A percentile compares a stretch with the other conserved stretches of the same genome.
Evolutionary conservation across 495 filamentous ascomycete genomes (phyloP).

Genomic region (Podospora pseudocomata): DNA sequence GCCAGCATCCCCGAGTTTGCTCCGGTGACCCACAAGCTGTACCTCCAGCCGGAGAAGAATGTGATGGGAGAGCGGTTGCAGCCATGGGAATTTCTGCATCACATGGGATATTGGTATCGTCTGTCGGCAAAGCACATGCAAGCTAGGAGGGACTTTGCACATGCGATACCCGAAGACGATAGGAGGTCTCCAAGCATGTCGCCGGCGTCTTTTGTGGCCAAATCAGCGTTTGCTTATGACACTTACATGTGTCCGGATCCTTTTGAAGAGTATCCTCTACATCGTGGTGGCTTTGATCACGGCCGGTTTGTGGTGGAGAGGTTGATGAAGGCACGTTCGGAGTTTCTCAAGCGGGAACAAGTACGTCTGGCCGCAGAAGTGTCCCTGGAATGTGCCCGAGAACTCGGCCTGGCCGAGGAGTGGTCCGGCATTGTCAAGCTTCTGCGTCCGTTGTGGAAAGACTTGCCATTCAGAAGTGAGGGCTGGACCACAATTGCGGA

Average conservation of each 20-base stretch:
- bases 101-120: constrained; percentile 83
- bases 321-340: constrained; percentile 56
- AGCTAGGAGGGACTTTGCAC: constrained; percentile 56
- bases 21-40: constrained; percentile 41
- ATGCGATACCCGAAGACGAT: constrained; percentile 71
- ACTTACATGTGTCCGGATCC: constrained; percentile 80
- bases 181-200: constrained; percentile 61
- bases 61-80: constrained; percentile 61
- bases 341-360: constrained; percentile 64
- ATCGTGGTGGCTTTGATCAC: constrained; percentile 60
- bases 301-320: constrained; percentile 57
- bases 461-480: constrained; percentile 68
- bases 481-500: constrained; percentile 78
- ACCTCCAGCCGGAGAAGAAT: constrained; percentile 63
- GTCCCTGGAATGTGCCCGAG: constrained; percentile 64
- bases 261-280: constrained; percentile 62
- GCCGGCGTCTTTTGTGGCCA: constrained; percentile 63
- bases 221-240: constrained; percentile 70
- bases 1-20: constrained; percentile 48
- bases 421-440: constrained; percentile 66
- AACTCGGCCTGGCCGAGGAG: constrained; percentile 56
- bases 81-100: constrained; percentile 79
- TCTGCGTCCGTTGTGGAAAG: constrained; percentile 68
- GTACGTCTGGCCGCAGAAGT: constrained; percentile 63
- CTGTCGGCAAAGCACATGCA: constrained; percentile 63